Evolutionary conservation across 371 early-diverging fungal genomes (phyloP).

Genomic region (Apophysomyces trapeziformis): DNA sequence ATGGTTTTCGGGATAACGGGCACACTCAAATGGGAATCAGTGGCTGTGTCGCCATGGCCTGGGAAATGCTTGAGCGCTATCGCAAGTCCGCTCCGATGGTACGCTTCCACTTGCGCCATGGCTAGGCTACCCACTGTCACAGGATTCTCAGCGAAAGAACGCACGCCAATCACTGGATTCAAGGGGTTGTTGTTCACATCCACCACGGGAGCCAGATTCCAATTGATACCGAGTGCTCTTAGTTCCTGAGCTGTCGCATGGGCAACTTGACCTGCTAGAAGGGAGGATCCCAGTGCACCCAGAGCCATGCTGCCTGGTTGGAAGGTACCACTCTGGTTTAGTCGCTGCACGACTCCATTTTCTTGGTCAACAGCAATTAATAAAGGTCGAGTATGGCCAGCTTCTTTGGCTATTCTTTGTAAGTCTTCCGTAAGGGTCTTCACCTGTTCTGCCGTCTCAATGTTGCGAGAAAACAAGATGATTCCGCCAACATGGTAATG

Average conservation of each 20-base stretch:
- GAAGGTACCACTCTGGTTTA: conserved; percentile 46
- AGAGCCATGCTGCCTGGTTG: conserved; percentile 52
- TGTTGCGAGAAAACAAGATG: conserved; percentile 56
- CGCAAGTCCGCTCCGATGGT: conserved; percentile 37
- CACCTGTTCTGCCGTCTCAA: conserved; percentile 40
- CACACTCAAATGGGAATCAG: conserved; percentile 54
- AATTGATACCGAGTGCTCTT: conserved; percentile 47
- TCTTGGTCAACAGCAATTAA: conserved; percentile 57
- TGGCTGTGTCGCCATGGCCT: conserved; percentile 59
- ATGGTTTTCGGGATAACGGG: conserved; percentile 51
- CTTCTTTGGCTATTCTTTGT: conserved; percentile 44
- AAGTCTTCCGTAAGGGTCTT: conserved; percentile 31
- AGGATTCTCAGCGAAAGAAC: conserved; percentile 51
- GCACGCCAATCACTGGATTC: conserved; percentile 57
- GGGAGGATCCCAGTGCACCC: conserved; percentile 41
- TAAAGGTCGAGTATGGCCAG: conserved; percentile 46
- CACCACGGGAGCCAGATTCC: conserved; percentile 52
- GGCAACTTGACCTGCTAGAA: conserved; percentile 42
- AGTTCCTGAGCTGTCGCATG: conserved; percentile 40
- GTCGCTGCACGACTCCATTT: conserved; percentile 54
- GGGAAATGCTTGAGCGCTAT: conserved; percentile 56
- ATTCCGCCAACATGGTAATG: conserved; percentile 47
- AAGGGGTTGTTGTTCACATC: conserved; percentile 57
- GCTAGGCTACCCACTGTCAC: conserved; percentile 37
- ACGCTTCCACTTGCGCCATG: conserved; percentile 45